phyloP scores from a whole-genome alignment of 176 grass and related monocot species.

The Oryza brachyantha region DNA sequence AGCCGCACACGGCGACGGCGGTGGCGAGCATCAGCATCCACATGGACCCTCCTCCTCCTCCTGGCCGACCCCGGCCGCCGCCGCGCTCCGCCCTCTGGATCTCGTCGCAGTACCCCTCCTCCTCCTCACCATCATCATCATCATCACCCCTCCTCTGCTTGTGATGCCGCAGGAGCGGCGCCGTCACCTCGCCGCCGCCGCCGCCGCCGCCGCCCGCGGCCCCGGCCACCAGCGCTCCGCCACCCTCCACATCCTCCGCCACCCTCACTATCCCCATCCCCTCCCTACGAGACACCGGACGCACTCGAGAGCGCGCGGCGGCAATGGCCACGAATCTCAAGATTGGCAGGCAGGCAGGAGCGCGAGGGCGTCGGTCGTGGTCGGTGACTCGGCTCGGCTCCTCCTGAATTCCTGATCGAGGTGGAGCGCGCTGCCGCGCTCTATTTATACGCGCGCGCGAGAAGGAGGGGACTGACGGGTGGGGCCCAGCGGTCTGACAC shows the following conservation, averaged over 20 bases:
- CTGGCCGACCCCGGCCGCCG: not conserved
- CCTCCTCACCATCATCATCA: not conserved
- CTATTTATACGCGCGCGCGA: not conserved
- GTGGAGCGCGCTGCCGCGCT: not conserved
- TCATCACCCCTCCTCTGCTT: not conserved
- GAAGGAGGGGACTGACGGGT: not conserved
- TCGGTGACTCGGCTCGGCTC: too few species aligned
- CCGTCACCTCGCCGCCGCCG: not conserved
- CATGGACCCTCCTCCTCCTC: slow-evolving; percentile 22
- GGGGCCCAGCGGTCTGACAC: not conserved
- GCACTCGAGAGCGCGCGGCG: not conserved
- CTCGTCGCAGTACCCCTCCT: slow-evolving; percentile 9
- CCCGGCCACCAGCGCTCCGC: slow-evolving; percentile 1
- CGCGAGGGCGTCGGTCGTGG: not conserved
- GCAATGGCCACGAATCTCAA: not conserved
- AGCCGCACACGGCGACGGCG: slow-evolving; percentile 70
- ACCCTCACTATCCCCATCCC: slow-evolving; percentile 29
- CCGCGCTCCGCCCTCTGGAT: not conserved
- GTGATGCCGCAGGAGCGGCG: slow-evolving; percentile 18
- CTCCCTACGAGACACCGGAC: not conserved
- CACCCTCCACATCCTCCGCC: slow-evolving; percentile 21
- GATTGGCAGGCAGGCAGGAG: not conserved
- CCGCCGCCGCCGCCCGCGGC: not conserved
- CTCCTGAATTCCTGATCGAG: too few species aligned
- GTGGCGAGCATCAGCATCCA: slow-evolving; percentile 55